Evolutionary conservation across 768 basidiomycete species (phyloP).

Genomic region (Lentinula lateritia): DNA sequence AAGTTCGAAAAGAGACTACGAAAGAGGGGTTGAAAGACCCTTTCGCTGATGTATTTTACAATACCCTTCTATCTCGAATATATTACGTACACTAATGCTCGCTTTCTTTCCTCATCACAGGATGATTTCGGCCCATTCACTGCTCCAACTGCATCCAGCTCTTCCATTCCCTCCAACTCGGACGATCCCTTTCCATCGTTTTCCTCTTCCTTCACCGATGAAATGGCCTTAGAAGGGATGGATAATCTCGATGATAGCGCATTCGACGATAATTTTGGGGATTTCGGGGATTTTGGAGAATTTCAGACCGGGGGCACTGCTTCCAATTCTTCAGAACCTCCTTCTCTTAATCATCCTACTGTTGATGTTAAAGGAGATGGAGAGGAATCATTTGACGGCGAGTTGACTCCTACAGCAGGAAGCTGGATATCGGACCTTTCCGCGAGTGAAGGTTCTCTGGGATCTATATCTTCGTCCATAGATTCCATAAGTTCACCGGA

Average conservation of each 20-base stretch:
- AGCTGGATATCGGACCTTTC: constrained; percentile 44
- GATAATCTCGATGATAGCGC: constrained; percentile 55
- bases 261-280: constrained; percentile 38
- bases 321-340: constrained; percentile 10
- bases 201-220: constrained; percentile 55
- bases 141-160: constrained; percentile 40
- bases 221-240: constrained; percentile 31
- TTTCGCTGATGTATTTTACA: background rate
- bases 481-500: constrained; percentile 1
- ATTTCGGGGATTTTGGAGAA: constrained; percentile 65
- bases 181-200: constrained; percentile 52
- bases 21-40: background rate
- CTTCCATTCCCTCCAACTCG: constrained; percentile 20
- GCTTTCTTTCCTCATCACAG: constrained; percentile 19
- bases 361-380: constrained; percentile 13
- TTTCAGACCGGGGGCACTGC: constrained; percentile 53
- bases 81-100: background rate
- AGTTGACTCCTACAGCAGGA: constrained; percentile 59
- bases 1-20: background rate
- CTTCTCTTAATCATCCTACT: constrained; percentile 8
- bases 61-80: background rate
- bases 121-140: constrained; percentile 82
- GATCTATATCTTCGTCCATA: constrained; percentile 4
- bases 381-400: constrained; percentile 24
- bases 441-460: background rate